Evolutionary conservation across 805 yeast genomes (phyloP).

Genomic region (Kodamaea neixiangensis): DNA sequence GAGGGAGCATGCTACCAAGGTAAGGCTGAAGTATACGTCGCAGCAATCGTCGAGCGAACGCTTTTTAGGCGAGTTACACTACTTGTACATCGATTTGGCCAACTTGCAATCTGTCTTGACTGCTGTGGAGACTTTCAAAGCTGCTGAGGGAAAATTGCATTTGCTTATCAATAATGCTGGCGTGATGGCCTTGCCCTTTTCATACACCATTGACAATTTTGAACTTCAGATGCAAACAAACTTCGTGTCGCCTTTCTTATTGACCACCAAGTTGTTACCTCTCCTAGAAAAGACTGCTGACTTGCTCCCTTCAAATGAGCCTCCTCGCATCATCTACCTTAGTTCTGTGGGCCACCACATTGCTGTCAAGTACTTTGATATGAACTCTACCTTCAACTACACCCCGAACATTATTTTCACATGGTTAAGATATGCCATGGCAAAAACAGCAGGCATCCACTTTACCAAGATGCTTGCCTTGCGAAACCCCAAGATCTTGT

Average conservation of each 20-base stretch:
- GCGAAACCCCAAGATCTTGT: slow-evolving; percentile 64
- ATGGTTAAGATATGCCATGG: slow-evolving; percentile 75
- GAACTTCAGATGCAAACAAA: slow-evolving; percentile 82
- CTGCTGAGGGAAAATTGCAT: slow-evolving; percentile 53
- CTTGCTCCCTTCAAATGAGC: slow-evolving; percentile 24
- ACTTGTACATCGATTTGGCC: slow-evolving; percentile 39
- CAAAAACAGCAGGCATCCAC: slow-evolving; percentile 79
- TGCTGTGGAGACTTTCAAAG: slow-evolving; percentile 50
- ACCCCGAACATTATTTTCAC: slow-evolving; percentile 70
- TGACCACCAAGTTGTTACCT: slow-evolving; percentile 62
- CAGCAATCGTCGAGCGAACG: slow-evolving; percentile 22
- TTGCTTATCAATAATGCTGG: slow-evolving; percentile 79
- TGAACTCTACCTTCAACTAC: slow-evolving; percentile 53
- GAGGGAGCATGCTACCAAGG: slow-evolving; percentile 50
- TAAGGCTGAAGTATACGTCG: slow-evolving; percentile 24
- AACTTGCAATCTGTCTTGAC: slow-evolving; percentile 32
- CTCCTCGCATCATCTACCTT: slow-evolving; percentile 61
- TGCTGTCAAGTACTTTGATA: slow-evolving; percentile 47
- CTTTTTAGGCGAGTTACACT: slow-evolving; percentile 37
- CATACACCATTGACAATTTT: slow-evolving; percentile 64
- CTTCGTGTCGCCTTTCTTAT: slow-evolving; percentile 71
- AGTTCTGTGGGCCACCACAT: slow-evolving; percentile 68
- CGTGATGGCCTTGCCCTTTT: slow-evolving; percentile 72
- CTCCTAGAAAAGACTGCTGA: slow-evolving; percentile 45
- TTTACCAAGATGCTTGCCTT: slow-evolving; percentile 63